These are phyloP conservation scores for Vaccinium macrocarpon DNA, from an alignment of 148 eudicot genomes.

Conservation along the genomic window DNA sequence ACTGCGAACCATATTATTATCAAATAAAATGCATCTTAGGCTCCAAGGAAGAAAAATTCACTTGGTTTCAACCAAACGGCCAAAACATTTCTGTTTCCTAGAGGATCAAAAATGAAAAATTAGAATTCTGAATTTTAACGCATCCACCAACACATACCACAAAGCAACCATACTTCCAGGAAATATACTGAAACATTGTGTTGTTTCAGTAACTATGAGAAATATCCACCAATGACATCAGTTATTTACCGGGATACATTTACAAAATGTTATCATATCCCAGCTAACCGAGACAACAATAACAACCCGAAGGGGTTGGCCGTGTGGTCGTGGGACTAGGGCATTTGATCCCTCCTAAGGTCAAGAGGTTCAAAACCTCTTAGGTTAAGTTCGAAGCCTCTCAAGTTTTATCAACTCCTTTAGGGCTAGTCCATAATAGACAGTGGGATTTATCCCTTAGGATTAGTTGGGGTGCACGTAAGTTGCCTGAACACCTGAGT, in stretches of 20 bases:
- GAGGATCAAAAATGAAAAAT: not conserved
- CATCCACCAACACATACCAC: not conserved
- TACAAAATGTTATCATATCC: not conserved
- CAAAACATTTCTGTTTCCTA: not conserved
- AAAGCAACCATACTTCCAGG: not conserved
- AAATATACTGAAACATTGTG: not conserved
- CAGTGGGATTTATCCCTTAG: too few species aligned
- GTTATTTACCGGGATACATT: not conserved
- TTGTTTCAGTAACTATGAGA: not conserved
- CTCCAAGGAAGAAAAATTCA: not conserved
- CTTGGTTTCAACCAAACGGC: not conserved
- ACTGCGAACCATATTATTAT: not conserved
- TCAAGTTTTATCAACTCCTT: too few species aligned
- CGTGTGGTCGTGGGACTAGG: too few species aligned
- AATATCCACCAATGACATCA: not conserved
- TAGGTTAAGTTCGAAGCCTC: too few species aligned
- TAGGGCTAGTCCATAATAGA: too few species aligned
- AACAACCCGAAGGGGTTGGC: too few species aligned
- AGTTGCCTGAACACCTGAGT: too few species aligned
- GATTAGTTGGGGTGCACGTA: too few species aligned
- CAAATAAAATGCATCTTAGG: too few species aligned
- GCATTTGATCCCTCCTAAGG: too few species aligned
- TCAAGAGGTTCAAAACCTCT: too few species aligned
- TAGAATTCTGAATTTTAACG: not conserved
- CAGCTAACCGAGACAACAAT: not conserved